Conservation (phyloP, 2,329 filamentous ascomycete species). For the Emergomyces pasteurianus region DNA sequence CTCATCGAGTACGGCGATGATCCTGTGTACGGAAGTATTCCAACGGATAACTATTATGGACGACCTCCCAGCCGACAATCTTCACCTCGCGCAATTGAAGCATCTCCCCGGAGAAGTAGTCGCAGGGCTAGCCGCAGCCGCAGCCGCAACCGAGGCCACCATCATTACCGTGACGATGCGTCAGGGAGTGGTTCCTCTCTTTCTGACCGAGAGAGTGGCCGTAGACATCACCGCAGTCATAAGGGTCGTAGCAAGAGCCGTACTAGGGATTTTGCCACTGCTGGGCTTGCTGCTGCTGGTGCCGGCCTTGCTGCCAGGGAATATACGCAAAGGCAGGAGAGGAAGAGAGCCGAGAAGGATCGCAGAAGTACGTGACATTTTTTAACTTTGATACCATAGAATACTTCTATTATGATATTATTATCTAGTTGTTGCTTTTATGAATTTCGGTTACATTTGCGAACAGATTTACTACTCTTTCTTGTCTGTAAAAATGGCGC, state of each 20-base stretch:
- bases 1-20: conserved; percentile 54
- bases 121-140: conserved; percentile 30
- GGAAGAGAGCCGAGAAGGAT: conserved; percentile 43
- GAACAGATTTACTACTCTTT: background rate
- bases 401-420: conserved; percentile 7
- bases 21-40: conserved; percentile 47
- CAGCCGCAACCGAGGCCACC: conserved; percentile 36
- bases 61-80: conserved; percentile 26
- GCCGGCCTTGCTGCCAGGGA: conserved; percentile 47
- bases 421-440: background rate
- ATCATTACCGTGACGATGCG: conserved; percentile 17
- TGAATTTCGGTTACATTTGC: background rate
- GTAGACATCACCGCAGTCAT: conserved; percentile 19
- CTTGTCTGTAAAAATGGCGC: background rate
- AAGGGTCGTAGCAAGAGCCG: conserved; percentile 26
- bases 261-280: conserved; percentile 38
- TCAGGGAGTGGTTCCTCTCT: conserved; percentile 27
- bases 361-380: conserved; percentile 35
- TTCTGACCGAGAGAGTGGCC: conserved; percentile 24
- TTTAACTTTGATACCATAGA: conserved; percentile 11
- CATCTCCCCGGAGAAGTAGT: conserved; percentile 27
- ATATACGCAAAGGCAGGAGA: conserved; percentile 44
- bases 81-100: conserved; percentile 13
- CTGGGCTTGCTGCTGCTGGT: conserved; percentile 46
- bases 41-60: conserved; percentile 35